Conservation (phyloP, 2,329 filamentous ascomycete species). For the Fusarium austroafricanum region DNA sequence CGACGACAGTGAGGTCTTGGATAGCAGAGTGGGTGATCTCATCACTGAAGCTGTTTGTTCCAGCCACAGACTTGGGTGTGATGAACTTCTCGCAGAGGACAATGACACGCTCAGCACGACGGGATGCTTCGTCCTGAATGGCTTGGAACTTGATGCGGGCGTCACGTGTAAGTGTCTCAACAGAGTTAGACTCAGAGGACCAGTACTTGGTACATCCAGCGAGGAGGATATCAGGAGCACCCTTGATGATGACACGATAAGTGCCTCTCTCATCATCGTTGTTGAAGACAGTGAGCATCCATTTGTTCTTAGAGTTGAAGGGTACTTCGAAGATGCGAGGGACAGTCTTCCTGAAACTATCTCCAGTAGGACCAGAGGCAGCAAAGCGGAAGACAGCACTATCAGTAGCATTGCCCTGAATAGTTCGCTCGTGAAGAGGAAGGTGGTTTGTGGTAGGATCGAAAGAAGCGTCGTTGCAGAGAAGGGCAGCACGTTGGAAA, state of each 20-base stretch:
- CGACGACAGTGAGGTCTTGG: constrained; percentile 60
- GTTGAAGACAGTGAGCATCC: constrained; percentile 57
- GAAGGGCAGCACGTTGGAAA: constrained; percentile 29
- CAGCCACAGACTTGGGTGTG: constrained; percentile 41
- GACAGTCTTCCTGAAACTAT: constrained; percentile 31
- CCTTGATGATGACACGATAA: constrained; percentile 63
- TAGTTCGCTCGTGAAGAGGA: constrained; percentile 49
- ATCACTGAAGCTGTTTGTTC: constrained; percentile 63
- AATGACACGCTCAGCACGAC: constrained; percentile 58
- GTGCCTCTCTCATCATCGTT: constrained; percentile 40
- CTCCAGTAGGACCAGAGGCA: constrained; percentile 39
- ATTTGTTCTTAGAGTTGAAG: constrained; percentile 65
- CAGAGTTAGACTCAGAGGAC: constrained; percentile 47
- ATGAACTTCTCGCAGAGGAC: constrained; percentile 56
- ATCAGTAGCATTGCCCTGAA: constrained; percentile 59
- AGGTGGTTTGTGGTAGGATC: constrained; percentile 53
- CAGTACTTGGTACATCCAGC: constrained; percentile 52
- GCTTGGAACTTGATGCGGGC: constrained; percentile 50
- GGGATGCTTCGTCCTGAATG: constrained; percentile 55
- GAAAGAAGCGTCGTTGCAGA: constrained; percentile 59
- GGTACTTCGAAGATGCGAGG: constrained; percentile 56
- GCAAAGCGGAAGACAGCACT: constrained; percentile 56
- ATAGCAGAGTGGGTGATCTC: constrained; percentile 57
- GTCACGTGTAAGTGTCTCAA: constrained; percentile 51
- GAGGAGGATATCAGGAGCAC: constrained; percentile 64